Evolutionary conservation across 306 rosid genomes (phyloP).

Genomic region (Pyrus pyrifolia): DNA sequence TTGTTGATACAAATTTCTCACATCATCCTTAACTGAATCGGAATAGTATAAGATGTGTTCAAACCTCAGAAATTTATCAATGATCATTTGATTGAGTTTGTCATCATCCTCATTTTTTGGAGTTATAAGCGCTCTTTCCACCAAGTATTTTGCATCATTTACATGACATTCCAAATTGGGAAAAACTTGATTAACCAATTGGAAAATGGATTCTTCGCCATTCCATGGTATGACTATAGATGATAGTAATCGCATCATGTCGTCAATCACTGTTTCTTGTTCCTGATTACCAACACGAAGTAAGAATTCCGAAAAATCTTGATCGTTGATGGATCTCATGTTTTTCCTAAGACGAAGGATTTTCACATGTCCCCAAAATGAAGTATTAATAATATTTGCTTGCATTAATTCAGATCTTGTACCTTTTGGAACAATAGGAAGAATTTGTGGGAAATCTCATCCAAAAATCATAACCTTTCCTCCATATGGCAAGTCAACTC

Average conservation of each 20-base stretch:
- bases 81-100: not conserved
- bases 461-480: not conserved
- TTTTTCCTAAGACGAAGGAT: not conserved
- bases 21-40: no score
- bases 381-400: not conserved
- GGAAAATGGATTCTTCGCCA: no score
- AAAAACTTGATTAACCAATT: no score
- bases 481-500: no score
- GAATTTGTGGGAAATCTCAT: not conserved
- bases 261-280: no score
- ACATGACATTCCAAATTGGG: not conserved
- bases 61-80: not conserved
- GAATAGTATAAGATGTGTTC: not conserved
- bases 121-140: not conserved
- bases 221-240: not conserved
- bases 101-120: not conserved
- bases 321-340: not conserved
- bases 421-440: not conserved
- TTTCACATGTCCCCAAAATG: not conserved
- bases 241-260: not conserved
- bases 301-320: no score
- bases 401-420: not conserved
- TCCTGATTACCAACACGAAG: no score
- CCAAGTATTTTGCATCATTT: not conserved
- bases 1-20: no score